phyloP scores from a whole-genome alignment of 1,284 basidiomycete genomes.

The Malassezia caprae region DNA sequence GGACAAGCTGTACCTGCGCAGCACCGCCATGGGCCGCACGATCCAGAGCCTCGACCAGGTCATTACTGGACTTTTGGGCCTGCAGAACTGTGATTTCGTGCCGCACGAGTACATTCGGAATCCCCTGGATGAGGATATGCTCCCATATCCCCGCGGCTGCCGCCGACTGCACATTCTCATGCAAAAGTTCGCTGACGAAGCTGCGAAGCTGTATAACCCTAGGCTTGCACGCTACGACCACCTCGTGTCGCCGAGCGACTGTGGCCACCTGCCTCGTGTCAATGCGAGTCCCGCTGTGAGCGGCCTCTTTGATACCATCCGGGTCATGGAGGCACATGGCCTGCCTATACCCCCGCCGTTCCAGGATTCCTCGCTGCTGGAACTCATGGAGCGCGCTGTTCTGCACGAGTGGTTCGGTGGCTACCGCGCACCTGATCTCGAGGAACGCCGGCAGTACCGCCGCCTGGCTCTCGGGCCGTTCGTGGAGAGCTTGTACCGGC shows the following conservation, averaged over 20 bases:
- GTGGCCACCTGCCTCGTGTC: conserved; percentile 61
- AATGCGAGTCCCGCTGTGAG: conserved; percentile 67
- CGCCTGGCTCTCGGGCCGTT: conserved; percentile 67
- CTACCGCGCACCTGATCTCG: conserved; percentile 33
- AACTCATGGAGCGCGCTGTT: conserved; percentile 60
- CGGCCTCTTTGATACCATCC: conserved; percentile 65
- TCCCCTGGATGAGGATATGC: conserved; percentile 61
- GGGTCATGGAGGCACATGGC: conserved; percentile 58
- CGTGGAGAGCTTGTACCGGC: conserved; percentile 57
- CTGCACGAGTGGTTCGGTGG: conserved; percentile 70
- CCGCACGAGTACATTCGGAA: conserved; percentile 31
- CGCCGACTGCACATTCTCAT: conserved; percentile 53
- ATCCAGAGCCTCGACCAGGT: conserved; percentile 67
- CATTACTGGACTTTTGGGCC: conserved; percentile 54
- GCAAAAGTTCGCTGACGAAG: conserved; percentile 25
- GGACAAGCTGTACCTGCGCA: conserved; percentile 47
- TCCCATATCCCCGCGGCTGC: conserved; percentile 62
- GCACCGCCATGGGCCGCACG: conserved; percentile 66
- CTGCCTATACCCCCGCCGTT: conserved; percentile 48
- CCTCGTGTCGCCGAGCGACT: conserved; percentile 61
- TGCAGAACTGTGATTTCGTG: conserved; percentile 17
- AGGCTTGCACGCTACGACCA: conserved; percentile 58
- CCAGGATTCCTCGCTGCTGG: conserved; percentile 15
- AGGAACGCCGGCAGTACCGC: conserved; percentile 58
- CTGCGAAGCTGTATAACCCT: conserved; percentile 59